Conservation (phyloP, 1,284 basidiomycete species). For the Wallemia ichthyophaga region DNA sequence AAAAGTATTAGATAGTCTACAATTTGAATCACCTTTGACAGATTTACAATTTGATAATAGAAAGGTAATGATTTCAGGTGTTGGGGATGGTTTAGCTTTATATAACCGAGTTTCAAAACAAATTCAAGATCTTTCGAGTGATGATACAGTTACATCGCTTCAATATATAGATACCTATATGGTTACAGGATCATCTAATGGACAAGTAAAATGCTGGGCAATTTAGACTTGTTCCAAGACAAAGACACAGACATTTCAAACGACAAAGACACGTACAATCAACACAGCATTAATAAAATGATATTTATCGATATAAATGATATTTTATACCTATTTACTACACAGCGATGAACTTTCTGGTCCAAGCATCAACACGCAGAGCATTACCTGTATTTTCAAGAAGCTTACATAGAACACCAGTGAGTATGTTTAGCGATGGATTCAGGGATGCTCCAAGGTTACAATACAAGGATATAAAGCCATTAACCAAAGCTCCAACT, state of each 20-base stretch:
- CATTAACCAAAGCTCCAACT: not conserved
- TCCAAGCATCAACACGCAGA: not conserved
- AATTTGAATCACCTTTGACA: conserved; percentile 72
- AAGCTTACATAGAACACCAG: not conserved
- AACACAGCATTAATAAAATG: no score
- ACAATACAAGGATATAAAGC: not conserved
- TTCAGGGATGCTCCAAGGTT: not conserved
- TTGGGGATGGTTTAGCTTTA: conserved; percentile 51
- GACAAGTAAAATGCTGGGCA: conserved; percentile 78
- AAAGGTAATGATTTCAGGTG: conserved; percentile 75
- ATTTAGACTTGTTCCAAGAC: no score
- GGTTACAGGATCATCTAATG: conserved; percentile 64
- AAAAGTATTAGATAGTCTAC: conserved; percentile 54
- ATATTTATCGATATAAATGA: not conserved
- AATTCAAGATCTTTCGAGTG: conserved; percentile 48
- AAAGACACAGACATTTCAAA: no score
- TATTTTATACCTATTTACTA: not conserved
- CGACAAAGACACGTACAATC: no score
- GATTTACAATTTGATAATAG: conserved; percentile 79
- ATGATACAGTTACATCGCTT: conserved; percentile 50
- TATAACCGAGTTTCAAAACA: conserved; percentile 88
- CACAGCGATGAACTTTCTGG: not conserved
- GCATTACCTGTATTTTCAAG: not conserved
- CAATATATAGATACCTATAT: conserved; percentile 93
- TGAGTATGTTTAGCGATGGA: not conserved